These are phyloP conservation scores for Penicillium olsonii DNA, from an alignment of 2,329 filamentous ascomycete species.

Conservation along the genomic window DNA sequence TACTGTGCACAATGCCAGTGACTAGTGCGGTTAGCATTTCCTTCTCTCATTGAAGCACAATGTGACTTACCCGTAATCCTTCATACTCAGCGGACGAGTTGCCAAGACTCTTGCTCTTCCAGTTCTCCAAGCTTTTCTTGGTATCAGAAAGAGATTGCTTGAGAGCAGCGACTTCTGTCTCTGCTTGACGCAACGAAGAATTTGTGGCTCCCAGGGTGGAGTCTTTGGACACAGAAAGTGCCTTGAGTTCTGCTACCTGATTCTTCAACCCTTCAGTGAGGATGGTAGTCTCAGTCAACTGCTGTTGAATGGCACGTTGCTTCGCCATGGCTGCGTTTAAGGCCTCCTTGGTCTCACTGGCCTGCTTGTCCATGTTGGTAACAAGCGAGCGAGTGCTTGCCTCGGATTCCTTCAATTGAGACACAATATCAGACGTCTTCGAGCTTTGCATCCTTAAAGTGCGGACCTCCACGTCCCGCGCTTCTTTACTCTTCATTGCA, in stretches of 20 bases:
- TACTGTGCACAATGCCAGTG: slow-evolving; percentile 82
- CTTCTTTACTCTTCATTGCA: slow-evolving; percentile 90
- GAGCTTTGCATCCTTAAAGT: slow-evolving; percentile 77
- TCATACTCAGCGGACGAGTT: slow-evolving; percentile 82
- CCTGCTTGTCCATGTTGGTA: slow-evolving; percentile 86
- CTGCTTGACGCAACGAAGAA: slow-evolving; percentile 60
- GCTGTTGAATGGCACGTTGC: slow-evolving; percentile 72
- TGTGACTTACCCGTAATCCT: slow-evolving; percentile 74
- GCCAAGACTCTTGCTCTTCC: slow-evolving; percentile 79
- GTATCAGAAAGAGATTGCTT: slow-evolving; percentile 75
- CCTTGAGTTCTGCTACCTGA: slow-evolving; percentile 76
- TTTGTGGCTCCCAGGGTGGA: slow-evolving; percentile 65
- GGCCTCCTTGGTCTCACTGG: slow-evolving; percentile 77
- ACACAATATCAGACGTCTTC: slow-evolving; percentile 90
- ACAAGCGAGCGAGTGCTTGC: slow-evolving; percentile 72
- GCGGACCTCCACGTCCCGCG: slow-evolving; percentile 76
- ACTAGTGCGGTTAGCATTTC: slow-evolving; percentile 46
- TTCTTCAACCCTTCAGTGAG: slow-evolving; percentile 70
- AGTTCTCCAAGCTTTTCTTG: slow-evolving; percentile 79
- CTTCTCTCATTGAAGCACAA: background rate
- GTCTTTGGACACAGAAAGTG: slow-evolving; percentile 75
- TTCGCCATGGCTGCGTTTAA: slow-evolving; percentile 71
- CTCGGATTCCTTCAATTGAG: slow-evolving; percentile 89
- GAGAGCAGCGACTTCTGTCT: slow-evolving; percentile 75
- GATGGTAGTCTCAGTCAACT: slow-evolving; percentile 68